A percentile compares a stretch with the other conserved stretches of the same genome.
These are phyloP conservation scores for Cucurbitaria berberidis DNA, from an alignment of 2,329 filamentous ascomycete species.

Conservation along the genomic window DNA sequence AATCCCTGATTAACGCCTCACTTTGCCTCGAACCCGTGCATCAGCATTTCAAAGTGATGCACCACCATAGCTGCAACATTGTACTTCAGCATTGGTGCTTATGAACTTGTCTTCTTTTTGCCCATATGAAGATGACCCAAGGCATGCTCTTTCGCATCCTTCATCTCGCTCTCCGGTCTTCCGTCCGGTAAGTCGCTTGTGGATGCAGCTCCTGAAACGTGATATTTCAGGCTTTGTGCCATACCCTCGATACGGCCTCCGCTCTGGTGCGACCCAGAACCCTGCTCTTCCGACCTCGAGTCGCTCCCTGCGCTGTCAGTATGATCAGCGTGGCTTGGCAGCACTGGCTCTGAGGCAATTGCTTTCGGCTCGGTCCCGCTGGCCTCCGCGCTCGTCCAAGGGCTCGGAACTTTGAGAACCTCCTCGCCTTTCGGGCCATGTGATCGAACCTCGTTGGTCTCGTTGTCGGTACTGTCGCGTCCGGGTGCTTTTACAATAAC, in stretches of 20 bases:
- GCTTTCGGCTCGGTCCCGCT: conserved; percentile 22
- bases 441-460: conserved; percentile 49
- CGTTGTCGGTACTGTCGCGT: conserved; percentile 41
- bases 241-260: conserved; percentile 24
- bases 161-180: conserved; percentile 48
- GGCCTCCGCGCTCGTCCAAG: conserved; percentile 15
- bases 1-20: conserved; percentile 7
- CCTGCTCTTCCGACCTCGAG: conserved; percentile 7
- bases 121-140: conserved; percentile 39
- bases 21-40: neutral
- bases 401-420: conserved; percentile 36
- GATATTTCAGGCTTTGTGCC: conserved; percentile 38
- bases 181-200: conserved; percentile 54
- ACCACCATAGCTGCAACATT: neutral
- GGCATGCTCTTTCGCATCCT: conserved; percentile 42
- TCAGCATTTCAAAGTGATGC: neutral
- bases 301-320: conserved; percentile 7
- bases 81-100: neutral
- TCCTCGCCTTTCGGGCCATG: conserved; percentile 46
- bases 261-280: conserved; percentile 25
- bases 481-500: conserved; percentile 33
- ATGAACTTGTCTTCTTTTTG: conserved; percentile 29
- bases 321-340: conserved; percentile 24
- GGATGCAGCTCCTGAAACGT: conserved; percentile 37
- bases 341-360: conserved; percentile 15